Base-by-base conservation (phyloP, 441 rosid species). In the Gossypium gossypioides region DNA sequence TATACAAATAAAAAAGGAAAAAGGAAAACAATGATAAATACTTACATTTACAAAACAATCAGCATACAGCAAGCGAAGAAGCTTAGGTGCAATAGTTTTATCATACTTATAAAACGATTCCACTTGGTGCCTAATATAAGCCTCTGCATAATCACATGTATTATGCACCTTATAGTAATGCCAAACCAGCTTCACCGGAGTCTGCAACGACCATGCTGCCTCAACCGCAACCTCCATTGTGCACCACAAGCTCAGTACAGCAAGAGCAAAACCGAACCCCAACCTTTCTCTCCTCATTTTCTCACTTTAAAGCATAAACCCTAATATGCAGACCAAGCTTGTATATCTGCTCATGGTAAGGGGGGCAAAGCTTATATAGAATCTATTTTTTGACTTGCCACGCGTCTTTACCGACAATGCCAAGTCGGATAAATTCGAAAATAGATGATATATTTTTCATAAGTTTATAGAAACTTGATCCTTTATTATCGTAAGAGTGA, bases 11-110 rank as follows among this genome's bases (percentile, higher is more conserved):
- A 56, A 22, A n/a, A 4, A 48, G 1, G 4, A 21, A 2, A 22
- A 3, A 21, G 13, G 13, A 21, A 9, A 56, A 55, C 10, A 12
- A 6, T 59, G 64, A 6, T 19, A 25, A n/a, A 58, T 69, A 80
- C 84, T 0, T 82, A 91, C 97, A 18, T 83, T 75, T n/a, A 84
- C 82, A 4, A 91, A 79, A 81, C 96, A 91, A 62, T 91, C 98
- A 0, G 97, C 77, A 81, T 87, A 89, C 68, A 88, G 88, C 81
- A 93, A 77, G 69, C 90, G 86, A 18, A 89, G 84, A 42, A 91
- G 89, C 84, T 91, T 91, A 21, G 92, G 79, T 10, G 91, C 72
- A 70, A 89, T 76, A 77, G 69, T 80, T 46, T 70, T 81, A 69
- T 88, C 98, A 0, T 58, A 4, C 24, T 80, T 27, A 79, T 84